Base-by-base conservation (phyloP, 2,329 filamentous ascomycete genomes). In the Daldinia sp. region DNA sequence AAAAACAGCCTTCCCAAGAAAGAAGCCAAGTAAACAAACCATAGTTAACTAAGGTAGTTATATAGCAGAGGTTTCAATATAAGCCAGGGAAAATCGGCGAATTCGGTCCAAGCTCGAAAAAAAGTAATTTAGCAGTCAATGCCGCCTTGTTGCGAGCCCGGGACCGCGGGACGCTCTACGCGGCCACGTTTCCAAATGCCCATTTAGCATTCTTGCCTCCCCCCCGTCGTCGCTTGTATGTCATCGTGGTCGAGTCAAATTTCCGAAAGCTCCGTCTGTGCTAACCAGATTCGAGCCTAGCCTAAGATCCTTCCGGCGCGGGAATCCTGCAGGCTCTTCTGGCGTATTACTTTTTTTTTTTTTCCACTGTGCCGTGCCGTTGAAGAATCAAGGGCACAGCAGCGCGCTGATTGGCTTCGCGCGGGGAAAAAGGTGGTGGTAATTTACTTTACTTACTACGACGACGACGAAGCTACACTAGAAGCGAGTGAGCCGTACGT, bases 161-260 rank as follows among this genome's bases (percentile, higher is more conserved):
- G 58, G 37, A 17, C 54, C 25, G 47, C 43, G 58, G 58, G 34
- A 61, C 23, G 27, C 30, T 55, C n/a, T 51, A 53, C 55, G 55
- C 58, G 55, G 54, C 58, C 63, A 65, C 54, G 58, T 59, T 65
- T 59, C 49, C 45, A 27, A 11, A n/a, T n/a, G n/a, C n/a, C n/a
- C n/a, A n/a, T n/a, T n/a, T n/a, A n/a, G 39, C 39, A 2, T 23
- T 23, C 23, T 37, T 37, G n/a, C n/a, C 10, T 37, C 6, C 15
- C 35, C 39, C 39, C 11, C 19, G 23, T 21, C 37, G 37, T 41
- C 19, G 17, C 19, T 41, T n/a, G n/a, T n/a, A 11, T 17, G 19
- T 51, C 27, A 19, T 30, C 27, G 13, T 30, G 11, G 17, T 15
- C 10, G 11, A 25, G 41, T 63, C 63, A 63, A 66, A 66, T 66